Conservation (phyloP, 192 early-diverging fungal species). For the Mortierella hygrophila region DNA sequence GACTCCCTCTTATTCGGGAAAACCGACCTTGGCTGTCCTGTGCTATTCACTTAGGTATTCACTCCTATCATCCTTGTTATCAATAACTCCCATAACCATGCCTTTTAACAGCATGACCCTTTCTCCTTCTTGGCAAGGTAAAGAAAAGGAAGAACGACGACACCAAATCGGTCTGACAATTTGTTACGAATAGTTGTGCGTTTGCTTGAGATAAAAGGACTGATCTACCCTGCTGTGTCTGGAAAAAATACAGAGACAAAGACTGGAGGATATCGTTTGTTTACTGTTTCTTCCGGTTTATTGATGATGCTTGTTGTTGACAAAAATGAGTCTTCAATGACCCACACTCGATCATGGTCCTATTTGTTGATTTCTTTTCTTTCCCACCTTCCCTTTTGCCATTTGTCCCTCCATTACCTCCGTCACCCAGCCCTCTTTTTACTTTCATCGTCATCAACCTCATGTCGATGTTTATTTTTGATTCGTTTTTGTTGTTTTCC, state of each 20-base stretch:
- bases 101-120: too few species aligned
- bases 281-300: background rate
- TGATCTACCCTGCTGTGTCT: background rate
- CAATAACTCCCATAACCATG: too few species aligned
- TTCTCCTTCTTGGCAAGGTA: too few species aligned
- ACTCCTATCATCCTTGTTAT: too few species aligned
- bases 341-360: background rate
- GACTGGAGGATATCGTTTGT: background rate
- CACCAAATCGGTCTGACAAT: background rate
- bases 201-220: background rate
- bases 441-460: background rate
- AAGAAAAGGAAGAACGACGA: too few species aligned
- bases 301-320: background rate
- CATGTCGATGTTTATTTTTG: background rate
- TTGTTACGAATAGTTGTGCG: background rate
- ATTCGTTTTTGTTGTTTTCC: background rate
- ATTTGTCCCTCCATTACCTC: background rate
- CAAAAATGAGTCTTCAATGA: background rate
- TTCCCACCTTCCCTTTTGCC: background rate
- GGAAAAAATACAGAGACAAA: background rate
- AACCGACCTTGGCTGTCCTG: too few species aligned
- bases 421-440: background rate
- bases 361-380: too few species aligned
- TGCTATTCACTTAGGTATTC: too few species aligned
- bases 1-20: too few species aligned